A percentile compares a stretch with the other conserved stretches of the same genome.
Evolutionary conservation across 129 eudicot species (phyloP).

Genomic region (Silybum marianum): DNA sequence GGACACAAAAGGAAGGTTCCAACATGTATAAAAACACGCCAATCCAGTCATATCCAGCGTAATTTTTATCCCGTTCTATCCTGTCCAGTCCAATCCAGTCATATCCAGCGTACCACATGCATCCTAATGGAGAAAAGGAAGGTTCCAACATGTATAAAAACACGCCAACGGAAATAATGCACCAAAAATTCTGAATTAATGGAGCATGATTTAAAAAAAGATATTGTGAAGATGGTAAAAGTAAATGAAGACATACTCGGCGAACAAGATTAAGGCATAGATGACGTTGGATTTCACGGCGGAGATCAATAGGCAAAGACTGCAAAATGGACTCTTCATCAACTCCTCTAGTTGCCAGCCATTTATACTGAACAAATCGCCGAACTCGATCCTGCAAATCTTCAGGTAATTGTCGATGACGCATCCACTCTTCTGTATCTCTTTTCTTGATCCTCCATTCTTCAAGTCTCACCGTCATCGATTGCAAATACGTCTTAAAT

Average conservation of each 20-base stretch:
- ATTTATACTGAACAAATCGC: slow-evolving; percentile 75
- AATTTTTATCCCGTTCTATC: not conserved
- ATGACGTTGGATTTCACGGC: slow-evolving; percentile 91
- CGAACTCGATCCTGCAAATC: slow-evolving; percentile 80
- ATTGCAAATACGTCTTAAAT: slow-evolving; percentile 74
- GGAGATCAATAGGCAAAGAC: slow-evolving; percentile 81
- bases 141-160: not conserved
- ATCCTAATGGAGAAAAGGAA: not conserved
- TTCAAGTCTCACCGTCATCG: slow-evolving; percentile 83
- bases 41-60: no score
- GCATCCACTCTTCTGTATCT: slow-evolving; percentile 99
- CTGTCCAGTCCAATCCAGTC: not conserved
- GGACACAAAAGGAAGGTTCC: no score
- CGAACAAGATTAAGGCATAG: slow-evolving; percentile 95
- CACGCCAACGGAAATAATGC: not conserved
- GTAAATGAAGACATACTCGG: slow-evolving; percentile 57
- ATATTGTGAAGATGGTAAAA: not conserved
- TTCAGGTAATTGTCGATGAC: slow-evolving; percentile 85
- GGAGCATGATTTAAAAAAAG: not conserved
- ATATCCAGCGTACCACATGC: not conserved
- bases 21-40: no score
- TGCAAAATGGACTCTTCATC: slow-evolving; percentile 75
- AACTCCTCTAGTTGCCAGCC: slow-evolving; percentile 96
- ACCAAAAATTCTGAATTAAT: not conserved
- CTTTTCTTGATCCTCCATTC: slow-evolving; percentile 89